Evolutionary conservation across 208 protist genomes (phyloP).

Genomic region (Trypanosoma platydactyli): DNA sequence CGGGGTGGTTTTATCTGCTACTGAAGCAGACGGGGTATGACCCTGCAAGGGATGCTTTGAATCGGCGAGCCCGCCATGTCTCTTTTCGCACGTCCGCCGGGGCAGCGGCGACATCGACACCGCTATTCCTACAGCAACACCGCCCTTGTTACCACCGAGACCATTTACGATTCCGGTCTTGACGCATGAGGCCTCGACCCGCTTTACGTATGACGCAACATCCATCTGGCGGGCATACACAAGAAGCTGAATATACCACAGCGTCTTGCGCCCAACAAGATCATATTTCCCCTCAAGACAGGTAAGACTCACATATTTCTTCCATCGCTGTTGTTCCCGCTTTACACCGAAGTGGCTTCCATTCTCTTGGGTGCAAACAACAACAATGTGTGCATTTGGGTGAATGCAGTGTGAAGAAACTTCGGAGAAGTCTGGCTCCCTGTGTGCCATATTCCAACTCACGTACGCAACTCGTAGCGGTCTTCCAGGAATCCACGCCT

Average conservation of each 20-base stretch:
- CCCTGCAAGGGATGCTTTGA: too few species aligned
- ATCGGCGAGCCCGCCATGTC: too few species aligned
- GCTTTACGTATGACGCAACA: constrained; percentile 57
- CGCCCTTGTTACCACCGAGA: constrained; percentile 93
- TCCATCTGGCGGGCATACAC: constrained; percentile 76
- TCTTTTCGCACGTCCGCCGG: background rate
- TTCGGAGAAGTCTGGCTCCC: constrained; percentile 40
- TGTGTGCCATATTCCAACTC: constrained; percentile 84
- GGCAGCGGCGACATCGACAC: constrained; percentile 45
- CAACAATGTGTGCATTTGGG: constrained; percentile 80
- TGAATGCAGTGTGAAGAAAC: constrained; percentile 66
- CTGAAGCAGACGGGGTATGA: too few species aligned
- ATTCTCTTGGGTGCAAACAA: constrained; percentile 86
- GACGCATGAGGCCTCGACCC: constrained; percentile 47
- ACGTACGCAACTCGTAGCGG: constrained; percentile 74
- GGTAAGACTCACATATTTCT: constrained; percentile 23
- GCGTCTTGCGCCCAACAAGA: constrained; percentile 46
- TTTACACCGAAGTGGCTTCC: constrained; percentile 28
- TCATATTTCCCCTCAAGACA: constrained; percentile 64
- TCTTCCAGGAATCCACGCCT: constrained; percentile 64
- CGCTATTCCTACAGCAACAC: constrained; percentile 71
- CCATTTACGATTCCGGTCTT: constrained; percentile 60
- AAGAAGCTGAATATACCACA: constrained; percentile 84
- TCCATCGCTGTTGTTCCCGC: constrained; percentile 54
- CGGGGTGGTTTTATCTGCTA: too few species aligned